Evolutionary conservation across 106 monocot species (phyloP), one percentile per base, ranked within the genome.

Genomic region (Ottelia alismoides): DNA sequence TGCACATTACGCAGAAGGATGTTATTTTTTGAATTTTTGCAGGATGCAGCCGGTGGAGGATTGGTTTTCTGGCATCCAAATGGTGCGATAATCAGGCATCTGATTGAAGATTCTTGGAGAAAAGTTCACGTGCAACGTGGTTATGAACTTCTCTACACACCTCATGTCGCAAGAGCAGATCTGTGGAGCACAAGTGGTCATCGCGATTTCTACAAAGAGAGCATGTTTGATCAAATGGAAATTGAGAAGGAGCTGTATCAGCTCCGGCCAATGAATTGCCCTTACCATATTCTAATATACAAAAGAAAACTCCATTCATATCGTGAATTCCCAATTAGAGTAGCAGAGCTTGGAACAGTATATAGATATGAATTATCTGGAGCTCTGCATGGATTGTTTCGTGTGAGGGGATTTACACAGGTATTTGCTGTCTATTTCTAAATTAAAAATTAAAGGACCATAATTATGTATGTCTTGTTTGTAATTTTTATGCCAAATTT

Each of bases 371-470:
- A 94, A 55, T 60, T 94, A 11, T 94, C 94, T 52, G 94, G 94
- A 53, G 88, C 76, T 65, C 68, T 94, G 81, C 94, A 94, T 72
- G 88, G 94, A 25, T 70, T 94, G 18, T 94, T 94, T 62, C 83
- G 94, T 66, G 94, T 94, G 40, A 75, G 94, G 68, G 94, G 94
- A n/a, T 94, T 94, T 66, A 94, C 94, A 25, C 94, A 94, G 94
- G 94, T 94, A 73, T 11, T 23, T 63, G 22, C 46, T 56, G 20
- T n/a, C n/a, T n/a, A n/a, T n/a, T n/a, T n/a, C n/a, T n/a, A n/a
- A n/a, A n/a, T n/a, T n/a, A n/a, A n/a, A n/a, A n/a, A n/a, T n/a
- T n/a, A n/a, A n/a, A n/a, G n/a, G n/a, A n/a, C n/a, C n/a, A n/a
- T n/a, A n/a, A n/a, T n/a, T n/a, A n/a, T n/a, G n/a, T n/a, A n/a